These are phyloP conservation scores for Yamadazyma diddensiae DNA, from an alignment of 1,139 yeast species.

Conservation along the genomic window DNA sequence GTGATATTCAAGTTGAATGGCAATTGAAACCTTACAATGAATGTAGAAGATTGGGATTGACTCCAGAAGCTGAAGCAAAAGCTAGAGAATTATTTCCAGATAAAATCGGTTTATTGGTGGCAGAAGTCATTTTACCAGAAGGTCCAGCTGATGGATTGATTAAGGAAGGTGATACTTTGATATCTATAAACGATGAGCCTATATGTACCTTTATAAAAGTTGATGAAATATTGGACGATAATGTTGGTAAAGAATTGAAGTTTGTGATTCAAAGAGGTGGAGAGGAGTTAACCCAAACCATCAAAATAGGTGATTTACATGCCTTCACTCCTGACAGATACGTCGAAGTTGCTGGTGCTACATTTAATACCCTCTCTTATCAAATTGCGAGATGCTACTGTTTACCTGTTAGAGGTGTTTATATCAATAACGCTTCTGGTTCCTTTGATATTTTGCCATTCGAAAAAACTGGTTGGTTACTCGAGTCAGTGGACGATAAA, in stretches of 20 bases:
- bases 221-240: constrained; percentile 79
- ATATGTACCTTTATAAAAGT: constrained; percentile 73
- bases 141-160: constrained; percentile 80
- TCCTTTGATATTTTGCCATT: constrained; percentile 64
- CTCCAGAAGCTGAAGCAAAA: constrained; percentile 66
- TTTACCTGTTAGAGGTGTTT: constrained; percentile 82
- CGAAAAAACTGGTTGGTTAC: constrained; percentile 65
- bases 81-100: constrained; percentile 72
- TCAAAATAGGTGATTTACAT: constrained; percentile 73
- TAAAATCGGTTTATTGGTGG: constrained; percentile 79
- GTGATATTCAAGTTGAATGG: constrained; percentile 94
- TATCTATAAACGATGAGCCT: constrained; percentile 65
- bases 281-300: constrained; percentile 44
- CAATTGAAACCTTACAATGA: constrained; percentile 82
- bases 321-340: constrained; percentile 77
- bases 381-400: constrained; percentile 86
- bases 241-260: constrained; percentile 58
- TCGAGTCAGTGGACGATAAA: constrained; percentile 73
- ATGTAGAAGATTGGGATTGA: constrained; percentile 82
- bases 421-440: constrained; percentile 73
- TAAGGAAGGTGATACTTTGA: constrained; percentile 82
- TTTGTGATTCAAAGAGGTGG: constrained; percentile 76
- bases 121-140: constrained; percentile 77
- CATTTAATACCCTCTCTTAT: constrained; percentile 80
- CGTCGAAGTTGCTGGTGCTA: constrained; percentile 83